Base-by-base conservation (phyloP, 78 protist genomes). In the Dictyostelium firmibasis region DNA sequence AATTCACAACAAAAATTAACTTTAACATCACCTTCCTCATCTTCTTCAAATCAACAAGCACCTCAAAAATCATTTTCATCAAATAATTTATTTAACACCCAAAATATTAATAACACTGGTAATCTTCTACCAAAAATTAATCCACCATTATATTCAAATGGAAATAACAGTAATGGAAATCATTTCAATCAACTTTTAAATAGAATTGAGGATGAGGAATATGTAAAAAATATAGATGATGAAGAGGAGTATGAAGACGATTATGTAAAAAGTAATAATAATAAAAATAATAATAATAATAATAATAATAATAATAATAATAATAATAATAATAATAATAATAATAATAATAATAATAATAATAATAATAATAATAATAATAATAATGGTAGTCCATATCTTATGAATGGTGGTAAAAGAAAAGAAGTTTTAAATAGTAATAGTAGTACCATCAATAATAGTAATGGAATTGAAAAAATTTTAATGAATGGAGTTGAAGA, bases 131-230 rank as follows among this genome's bases (percentile, higher is more conserved):
- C 74, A 64, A 64, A 64, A 20, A 25, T 64, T 9, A 50, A 50
- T 50, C 31, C 27, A 64, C 74, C 74, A n/a, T 64, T 64, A 64
- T 27, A 64, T 27, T 10, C 27, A n/a, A 23, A n/a, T 23, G 31
- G 33, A 25, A 64, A 57, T n/a, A 62, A 64, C 8, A 25, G 33
- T 64, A 64, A 64, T 64, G 74, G 74, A n/a, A n/a, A 64, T 64
- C 74, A 64, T 64, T 64, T 64, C 9, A 64, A 64, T 64, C 74
- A 64, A 64, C 74, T 64, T 64, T 64, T 64, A 64, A 64, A 64
- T 64, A 64, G 74, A 64, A 27, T 64, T 64, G 33, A 64, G 3
- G 62, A 50, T 50, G 62, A 50, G 14, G 62, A 50, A 50, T 50
- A 50, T 50, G 62, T 50, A 50, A 50, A 50, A 50, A 50, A 50